Evolutionary conservation across 139 green algal genomes (phyloP), one percentile per base, ranked within the genome.

Genomic region (Yamagishiella unicocca): DNA sequence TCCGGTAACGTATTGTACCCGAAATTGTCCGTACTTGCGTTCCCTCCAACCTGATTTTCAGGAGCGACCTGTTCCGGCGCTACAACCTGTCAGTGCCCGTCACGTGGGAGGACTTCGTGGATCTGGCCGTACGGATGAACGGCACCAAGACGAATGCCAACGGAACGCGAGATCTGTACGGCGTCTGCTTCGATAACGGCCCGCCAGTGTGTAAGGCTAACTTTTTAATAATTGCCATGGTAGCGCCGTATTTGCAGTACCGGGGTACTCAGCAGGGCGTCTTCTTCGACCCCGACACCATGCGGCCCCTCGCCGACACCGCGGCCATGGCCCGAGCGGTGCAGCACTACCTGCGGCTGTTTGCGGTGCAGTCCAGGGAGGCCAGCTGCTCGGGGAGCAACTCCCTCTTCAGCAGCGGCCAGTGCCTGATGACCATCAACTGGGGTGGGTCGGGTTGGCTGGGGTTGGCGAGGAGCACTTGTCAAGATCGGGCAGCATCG

Each of bases 171-270:
- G 83, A 88, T 43, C 72, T 88, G 83, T 83, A 68, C 42, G 72
- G 83, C 55, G n/a, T 42, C 3, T 88, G 83, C 42, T 68, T 83
- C 73, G 71, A 83, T 72, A 77, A 53, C 29, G 29, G 17, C 1
- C 55, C 67, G 5, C 10, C 83, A 17, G 71, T 83, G 42, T 88
- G 83, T 72, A 88, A 88, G 83, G 72, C 71, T 14, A 83, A 73
- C 55, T 88, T 88, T 42, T 9, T 83, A 7, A 25, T 88, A n/a
- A 12, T 45, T 9, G 71, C 71, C 43, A 50, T 88, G 29, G 55
- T 31, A 17, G 72, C 83, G 72, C 71, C 83, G 31, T 88, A 88
- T 72, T 37, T 88, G 29, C 83, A 88, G 83, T 88, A 88, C 83
- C 10, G 35, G 33, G 83, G 83, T 77, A 88, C 83, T n/a, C 27